phyloP scores from a whole-genome alignment of 169 alveolate genomes.

The Eimeria nieschulzi region DNA sequence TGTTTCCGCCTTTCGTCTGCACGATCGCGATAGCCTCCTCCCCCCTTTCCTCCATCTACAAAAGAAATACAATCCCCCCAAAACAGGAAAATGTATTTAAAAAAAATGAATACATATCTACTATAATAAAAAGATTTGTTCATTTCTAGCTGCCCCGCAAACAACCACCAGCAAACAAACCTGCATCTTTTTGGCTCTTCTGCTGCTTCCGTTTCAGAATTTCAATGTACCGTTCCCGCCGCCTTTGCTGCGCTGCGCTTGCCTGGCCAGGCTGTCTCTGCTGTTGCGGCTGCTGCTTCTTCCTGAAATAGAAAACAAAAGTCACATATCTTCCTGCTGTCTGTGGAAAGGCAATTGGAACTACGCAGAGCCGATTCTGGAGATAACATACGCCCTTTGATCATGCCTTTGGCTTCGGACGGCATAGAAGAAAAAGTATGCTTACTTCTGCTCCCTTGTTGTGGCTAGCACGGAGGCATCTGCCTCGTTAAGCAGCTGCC shows the following conservation, averaged over 20 bases:
- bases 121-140: background rate
- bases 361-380: no score
- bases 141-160: background rate
- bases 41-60: background rate
- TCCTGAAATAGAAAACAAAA: background rate
- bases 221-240: conserved; percentile 30
- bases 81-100: background rate
- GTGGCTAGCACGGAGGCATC: conserved; percentile 26
- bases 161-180: background rate
- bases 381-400: no score
- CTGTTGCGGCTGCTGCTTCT: conserved; percentile 13
- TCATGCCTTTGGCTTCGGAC: no score
- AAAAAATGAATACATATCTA: background rate
- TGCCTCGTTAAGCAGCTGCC: conserved; percentile 43
- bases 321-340: background rate
- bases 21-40: conserved; percentile 68
- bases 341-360: no score
- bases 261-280: background rate
- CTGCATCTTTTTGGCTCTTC: background rate
- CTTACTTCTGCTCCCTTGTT: conserved; percentile 4
- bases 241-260: background rate
- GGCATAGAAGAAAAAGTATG: background rate
- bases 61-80: background rate
- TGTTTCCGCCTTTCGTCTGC: conserved; percentile 74
- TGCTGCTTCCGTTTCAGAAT: conserved; percentile 14